phyloP scores from a whole-genome alignment of 176 grass and related monocot genomes.

The Aegilops umbellulata region DNA sequence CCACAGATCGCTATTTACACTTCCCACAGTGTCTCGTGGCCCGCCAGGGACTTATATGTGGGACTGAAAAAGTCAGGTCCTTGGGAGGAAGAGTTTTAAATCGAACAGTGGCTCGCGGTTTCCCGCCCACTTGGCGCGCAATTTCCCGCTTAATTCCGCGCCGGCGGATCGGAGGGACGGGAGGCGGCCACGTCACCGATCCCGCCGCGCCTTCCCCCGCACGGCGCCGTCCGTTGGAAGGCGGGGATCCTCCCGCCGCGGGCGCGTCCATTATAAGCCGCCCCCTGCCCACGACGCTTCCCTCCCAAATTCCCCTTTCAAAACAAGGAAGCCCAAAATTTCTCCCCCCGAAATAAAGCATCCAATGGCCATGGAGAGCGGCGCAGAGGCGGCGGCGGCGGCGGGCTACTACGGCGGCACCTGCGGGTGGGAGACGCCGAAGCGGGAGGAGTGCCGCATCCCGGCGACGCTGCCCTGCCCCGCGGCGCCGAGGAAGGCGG shows the following conservation, averaged over 20 bases:
- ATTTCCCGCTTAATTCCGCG: conserved; percentile 37
- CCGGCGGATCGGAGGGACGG: neutral
- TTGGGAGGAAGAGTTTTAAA: neutral
- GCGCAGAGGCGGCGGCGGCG: conserved; percentile 2
- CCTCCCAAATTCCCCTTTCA: conserved; percentile 61
- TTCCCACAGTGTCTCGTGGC: no score
- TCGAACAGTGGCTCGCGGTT: neutral
- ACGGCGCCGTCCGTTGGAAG: conserved; percentile 58
- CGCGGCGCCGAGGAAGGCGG: conserved; percentile 63
- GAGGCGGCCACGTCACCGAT: conserved; percentile 21
- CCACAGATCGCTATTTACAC: fast-evolving
- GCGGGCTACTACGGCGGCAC: neutral
- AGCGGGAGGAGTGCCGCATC: conserved; percentile 75
- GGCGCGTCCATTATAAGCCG: conserved; percentile 32
- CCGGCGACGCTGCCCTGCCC: conserved; percentile 62
- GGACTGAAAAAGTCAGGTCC: fast-evolving
- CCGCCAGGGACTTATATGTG: fast-evolving
- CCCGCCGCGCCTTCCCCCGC: conserved; percentile 19
- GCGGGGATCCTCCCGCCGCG: neutral
- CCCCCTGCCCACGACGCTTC: conserved; percentile 29
- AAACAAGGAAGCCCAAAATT: conserved; percentile 22
- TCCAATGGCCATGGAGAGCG: conserved; percentile 65
- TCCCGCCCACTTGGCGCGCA: conserved; percentile 13
- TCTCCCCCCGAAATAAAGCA: conserved; percentile 9
- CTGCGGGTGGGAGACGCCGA: conserved; percentile 80